A percentile compares a stretch with the other conserved stretches of the same genome.
Evolutionary conservation across 352 stramenopile genomes (phyloP).

Genomic region (Globisporangium paroecandrum): DNA sequence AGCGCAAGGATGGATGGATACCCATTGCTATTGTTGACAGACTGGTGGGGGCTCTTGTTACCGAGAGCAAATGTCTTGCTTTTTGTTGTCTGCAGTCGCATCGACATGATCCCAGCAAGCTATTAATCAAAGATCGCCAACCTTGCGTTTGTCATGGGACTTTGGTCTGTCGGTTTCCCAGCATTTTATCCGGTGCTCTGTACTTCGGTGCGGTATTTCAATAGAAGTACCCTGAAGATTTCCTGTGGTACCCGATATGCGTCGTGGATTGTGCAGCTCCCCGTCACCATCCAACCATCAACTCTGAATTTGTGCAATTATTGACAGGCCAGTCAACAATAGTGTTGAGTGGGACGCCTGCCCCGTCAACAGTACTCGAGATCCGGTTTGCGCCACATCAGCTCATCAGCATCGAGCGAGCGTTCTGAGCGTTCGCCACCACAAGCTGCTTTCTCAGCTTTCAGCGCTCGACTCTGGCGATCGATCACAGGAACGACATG

Average conservation of each 20-base stretch:
- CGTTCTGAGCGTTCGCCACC: neutral
- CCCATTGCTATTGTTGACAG: neutral
- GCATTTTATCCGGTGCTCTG: neutral
- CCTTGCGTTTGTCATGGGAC: neutral
- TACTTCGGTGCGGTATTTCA: neutral
- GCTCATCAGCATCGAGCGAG: neutral
- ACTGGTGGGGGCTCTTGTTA: neutral
- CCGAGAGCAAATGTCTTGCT: neutral
- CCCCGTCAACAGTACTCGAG: neutral
- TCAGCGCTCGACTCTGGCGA: neutral
- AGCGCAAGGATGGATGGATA: neutral
- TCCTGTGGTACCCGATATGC: neutral
- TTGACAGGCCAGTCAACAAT: neutral
- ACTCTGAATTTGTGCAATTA: neutral
- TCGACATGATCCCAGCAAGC: neutral
- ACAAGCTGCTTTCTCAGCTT: neutral
- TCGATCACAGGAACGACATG: neutral
- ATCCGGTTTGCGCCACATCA: neutral
- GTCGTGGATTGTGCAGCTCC: neutral
- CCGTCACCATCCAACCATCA: neutral
- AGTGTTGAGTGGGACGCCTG: neutral
- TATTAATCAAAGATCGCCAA: neutral
- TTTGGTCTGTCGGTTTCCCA: neutral
- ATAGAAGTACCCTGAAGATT: neutral
- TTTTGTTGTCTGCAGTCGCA: neutral